phyloP scores from a whole-genome alignment of 257 asterid species.

The Mitragyna speciosa region DNA sequence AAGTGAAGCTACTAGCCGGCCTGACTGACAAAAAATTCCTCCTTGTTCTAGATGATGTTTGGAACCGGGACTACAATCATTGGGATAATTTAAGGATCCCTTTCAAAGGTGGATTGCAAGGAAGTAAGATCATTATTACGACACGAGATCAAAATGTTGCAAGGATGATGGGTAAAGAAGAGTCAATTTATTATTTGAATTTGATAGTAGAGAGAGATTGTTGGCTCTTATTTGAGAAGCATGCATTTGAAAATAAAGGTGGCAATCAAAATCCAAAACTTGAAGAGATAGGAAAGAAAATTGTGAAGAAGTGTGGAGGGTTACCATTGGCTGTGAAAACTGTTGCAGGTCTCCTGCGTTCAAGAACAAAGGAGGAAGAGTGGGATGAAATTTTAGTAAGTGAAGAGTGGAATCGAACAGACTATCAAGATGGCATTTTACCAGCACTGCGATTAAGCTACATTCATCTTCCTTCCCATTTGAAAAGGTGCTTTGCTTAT shows the following conservation, averaged over 20 bases:
- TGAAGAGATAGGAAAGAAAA: slow-evolving; percentile 5
- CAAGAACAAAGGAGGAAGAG: neutral
- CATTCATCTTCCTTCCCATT: slow-evolving; percentile 12
- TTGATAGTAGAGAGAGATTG: neutral
- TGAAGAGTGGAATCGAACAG: neutral
- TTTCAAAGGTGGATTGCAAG: slow-evolving; percentile 39
- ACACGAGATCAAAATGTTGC: slow-evolving; percentile 51
- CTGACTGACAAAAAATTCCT: slow-evolving; percentile 45
- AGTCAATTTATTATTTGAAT: neutral
- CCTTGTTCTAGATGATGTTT: slow-evolving; percentile 57
- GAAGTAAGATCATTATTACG: slow-evolving; percentile 62
- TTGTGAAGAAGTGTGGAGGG: slow-evolving; percentile 7
- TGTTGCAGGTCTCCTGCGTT: slow-evolving; percentile 10
- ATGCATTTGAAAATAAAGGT: neutral
- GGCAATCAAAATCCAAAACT: neutral
- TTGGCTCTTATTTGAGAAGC: slow-evolving; percentile 15
- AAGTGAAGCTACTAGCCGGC: slow-evolving; percentile 42
- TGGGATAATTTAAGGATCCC: slow-evolving; percentile 43
- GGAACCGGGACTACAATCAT: slow-evolving; percentile 40
- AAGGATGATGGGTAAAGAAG: slow-evolving; percentile 27
- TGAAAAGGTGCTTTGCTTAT: slow-evolving; percentile 12
- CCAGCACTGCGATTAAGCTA: slow-evolving; percentile 15
- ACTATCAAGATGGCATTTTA: neutral
- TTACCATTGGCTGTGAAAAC: slow-evolving; percentile 23
- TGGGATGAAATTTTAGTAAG: slow-evolving; percentile 7